phyloP scores from a whole-genome alignment of 805 yeast species.

The Kluyveromyces starmeri region DNA sequence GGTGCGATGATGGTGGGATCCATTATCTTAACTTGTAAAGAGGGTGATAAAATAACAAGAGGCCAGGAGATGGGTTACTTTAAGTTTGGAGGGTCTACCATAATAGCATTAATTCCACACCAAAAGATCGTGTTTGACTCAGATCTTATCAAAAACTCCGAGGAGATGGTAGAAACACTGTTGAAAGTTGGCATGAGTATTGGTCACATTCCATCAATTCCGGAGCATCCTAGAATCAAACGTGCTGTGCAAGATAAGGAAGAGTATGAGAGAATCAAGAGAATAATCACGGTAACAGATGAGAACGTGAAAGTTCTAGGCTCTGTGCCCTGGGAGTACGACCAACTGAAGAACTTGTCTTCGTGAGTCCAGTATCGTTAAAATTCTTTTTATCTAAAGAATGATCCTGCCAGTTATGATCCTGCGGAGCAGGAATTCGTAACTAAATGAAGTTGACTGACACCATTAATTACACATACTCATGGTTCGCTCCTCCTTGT shows the following conservation, averaged over 20 bases:
- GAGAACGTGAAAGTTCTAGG: constrained; percentile 14
- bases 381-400: too few relatives aligned
- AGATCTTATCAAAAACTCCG: constrained; percentile 64
- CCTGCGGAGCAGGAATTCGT: too few relatives aligned
- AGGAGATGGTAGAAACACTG: constrained; percentile 66
- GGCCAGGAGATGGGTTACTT: constrained; percentile 90
- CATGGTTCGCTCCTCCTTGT: too few relatives aligned
- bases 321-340: constrained; percentile 24
- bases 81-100: constrained; percentile 93
- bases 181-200: constrained; percentile 87
- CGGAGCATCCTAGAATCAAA: constrained; percentile 42
- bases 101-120: constrained; percentile 54
- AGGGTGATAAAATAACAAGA: constrained; percentile 48
- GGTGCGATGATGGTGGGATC: constrained; percentile 99
- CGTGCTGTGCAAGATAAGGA: constrained; percentile 24
- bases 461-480: too few relatives aligned
- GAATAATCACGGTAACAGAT: constrained; percentile 22
- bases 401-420: too few relatives aligned
- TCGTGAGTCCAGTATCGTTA: too few relatives aligned
- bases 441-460: too few relatives aligned
- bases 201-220: constrained; percentile 54
- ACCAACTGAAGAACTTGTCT: constrained; percentile 14
- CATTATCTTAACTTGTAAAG: constrained; percentile 57
- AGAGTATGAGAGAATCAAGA: constrained; percentile 22
- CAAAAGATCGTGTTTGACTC: constrained; percentile 52